Conservation (phyloP, 2,329 filamentous ascomycete genomes). For the Fusarium algeriense region DNA sequence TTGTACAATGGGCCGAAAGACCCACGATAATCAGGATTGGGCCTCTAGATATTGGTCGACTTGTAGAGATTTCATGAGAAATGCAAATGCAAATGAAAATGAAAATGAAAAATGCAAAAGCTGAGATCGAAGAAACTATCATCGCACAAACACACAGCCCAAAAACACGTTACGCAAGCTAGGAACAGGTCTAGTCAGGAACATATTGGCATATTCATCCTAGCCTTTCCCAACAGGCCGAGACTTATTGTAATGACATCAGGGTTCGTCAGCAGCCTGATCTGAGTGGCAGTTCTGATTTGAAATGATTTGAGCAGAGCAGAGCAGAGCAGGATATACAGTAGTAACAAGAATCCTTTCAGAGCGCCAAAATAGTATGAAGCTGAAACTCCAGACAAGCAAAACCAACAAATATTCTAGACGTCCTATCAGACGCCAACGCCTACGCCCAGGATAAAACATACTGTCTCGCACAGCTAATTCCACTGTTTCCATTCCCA, state of each 20-base stretch:
- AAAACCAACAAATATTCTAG: constrained; percentile 10
- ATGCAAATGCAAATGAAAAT: too few species aligned
- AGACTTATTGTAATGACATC: neutral
- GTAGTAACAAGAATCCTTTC: neutral
- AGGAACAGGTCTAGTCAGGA: constrained; percentile 37
- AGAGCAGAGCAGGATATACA: neutral
- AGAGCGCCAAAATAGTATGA: neutral
- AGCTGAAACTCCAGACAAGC: neutral
- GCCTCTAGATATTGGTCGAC: neutral
- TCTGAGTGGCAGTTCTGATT: neutral
- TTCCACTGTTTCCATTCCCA: constrained; percentile 1
- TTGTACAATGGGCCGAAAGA: constrained; percentile 4
- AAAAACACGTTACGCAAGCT: constrained; percentile 24
- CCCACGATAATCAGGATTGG: neutral
- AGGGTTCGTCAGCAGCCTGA: neutral
- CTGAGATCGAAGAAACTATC: neutral
- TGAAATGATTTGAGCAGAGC: constrained; percentile 5
- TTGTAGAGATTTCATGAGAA: neutral
- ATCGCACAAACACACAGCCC: constrained; percentile 6
- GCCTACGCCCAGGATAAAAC: constrained; percentile 22
- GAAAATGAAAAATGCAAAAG: neutral
- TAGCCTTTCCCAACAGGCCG: neutral
- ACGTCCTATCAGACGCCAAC: constrained; percentile 26
- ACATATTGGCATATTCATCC: constrained; percentile 11
- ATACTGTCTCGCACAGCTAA: constrained; percentile 1